Evolutionary conservation across 495 filamentous ascomycete species (phyloP), one percentile per base, ranked within the genome.

Genomic region (Staphylotrichum tortipilum): DNA sequence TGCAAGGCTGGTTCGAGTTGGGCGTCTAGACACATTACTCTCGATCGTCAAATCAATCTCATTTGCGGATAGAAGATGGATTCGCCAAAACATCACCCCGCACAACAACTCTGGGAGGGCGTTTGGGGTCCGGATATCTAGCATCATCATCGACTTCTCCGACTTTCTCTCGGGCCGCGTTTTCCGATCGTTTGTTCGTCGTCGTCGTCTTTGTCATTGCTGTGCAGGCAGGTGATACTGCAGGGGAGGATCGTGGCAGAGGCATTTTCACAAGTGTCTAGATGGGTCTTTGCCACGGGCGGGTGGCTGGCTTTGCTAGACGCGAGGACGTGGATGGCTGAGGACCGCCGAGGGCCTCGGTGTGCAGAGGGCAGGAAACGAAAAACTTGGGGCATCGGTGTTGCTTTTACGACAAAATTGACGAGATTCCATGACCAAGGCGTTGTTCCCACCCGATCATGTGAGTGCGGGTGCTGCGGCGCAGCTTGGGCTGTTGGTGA

Each of bases 61-160:
- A 54, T 67, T 69, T 76, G 73, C 78, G 81, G 82, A 84, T 84
- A 85, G 78, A 84, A 81, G 82, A 85, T 82, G 83, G 82, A 81
- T 72, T 68, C 65, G 75, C 73, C 74, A 70, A 77, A 78, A 72
- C n/a, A 66, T 68, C 63, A 70, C 69, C 66, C 64, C 62, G 52
- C 49, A 53, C 49, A 49, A 65, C 59, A 63, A 69, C 63, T n/a
- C 65, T 61, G 67, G 70, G 56, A 52, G 64, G 75, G 76, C 73
- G 73, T 77, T 79, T 73, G 78, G 79, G 83, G 81, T 90, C 85
- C 84, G 85, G 86, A 89, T 88, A 88, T 88, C 84, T 85, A 80
- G 79, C 80, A 82, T 79, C 73, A 82, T 79, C 73, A 76, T 72
- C 65, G 64, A 68, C 69, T 56, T 51, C 36, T 48, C 38, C 54